Base-by-base conservation (phyloP, 78 protist genomes). In the Speleostelium caveatum region DNA sequence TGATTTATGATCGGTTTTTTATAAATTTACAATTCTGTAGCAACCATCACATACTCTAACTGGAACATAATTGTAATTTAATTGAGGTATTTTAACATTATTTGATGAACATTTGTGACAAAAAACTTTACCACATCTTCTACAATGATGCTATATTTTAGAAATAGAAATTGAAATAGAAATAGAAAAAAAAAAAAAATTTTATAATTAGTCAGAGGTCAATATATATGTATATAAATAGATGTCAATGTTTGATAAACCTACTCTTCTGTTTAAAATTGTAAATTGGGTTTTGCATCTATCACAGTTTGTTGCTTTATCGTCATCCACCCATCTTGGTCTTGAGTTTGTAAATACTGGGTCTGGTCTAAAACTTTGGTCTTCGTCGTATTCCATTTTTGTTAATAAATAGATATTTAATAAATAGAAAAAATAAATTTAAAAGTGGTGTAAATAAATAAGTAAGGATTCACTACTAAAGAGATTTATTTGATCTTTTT, bases 21-120 rank as follows among this genome's bases (percentile, higher is more conserved):
- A 79, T 66, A 83, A 42, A 42, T 45, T 36, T 32, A 83, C 60
- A 41, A 59, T 83, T 55, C 90, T 61, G 35, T 67, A 59, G 42
- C 90, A 83, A 21, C 62, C 90, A 83, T 83, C 90, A 45, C 90
- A 83, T 30, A 83, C 90, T 36, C 90, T 30, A 45, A 83, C 90
- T 26, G 90, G 90, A 28, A 83, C 78, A 56, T 59, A 69, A 24
- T 83, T 83, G 42, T 69, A 83, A 33, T 69, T 69, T 59, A 83
- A 83, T 69, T 83, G 90, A 4, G 90, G 90, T 2, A 83, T 83
- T 73, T 83, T 83, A 45, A 24, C 75, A 39, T 21, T 63, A 30
- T 83, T 83, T 55, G 79, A 33, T 58, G 90, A 83, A 63, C 90
- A 83, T 69, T 72, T 83, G 30, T 83, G 67, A 69, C 90, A 83